phyloP scores from a whole-genome alignment of 2,329 filamentous ascomycete species.

The Sclerotiophoma versabilis region DNA sequence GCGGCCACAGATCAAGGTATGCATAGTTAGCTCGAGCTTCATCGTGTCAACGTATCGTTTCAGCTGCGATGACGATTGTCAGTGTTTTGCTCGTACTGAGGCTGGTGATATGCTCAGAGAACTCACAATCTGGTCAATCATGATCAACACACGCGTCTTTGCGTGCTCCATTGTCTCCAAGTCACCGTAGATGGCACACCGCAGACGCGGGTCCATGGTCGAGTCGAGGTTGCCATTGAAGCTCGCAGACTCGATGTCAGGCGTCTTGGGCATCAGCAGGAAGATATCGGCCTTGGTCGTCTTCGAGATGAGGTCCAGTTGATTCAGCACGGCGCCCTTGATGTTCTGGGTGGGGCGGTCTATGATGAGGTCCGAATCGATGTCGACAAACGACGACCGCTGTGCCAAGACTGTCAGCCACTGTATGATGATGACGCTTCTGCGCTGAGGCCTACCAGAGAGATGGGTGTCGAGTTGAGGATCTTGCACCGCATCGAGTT shows the following conservation, averaged over 20 bases:
- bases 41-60: conserved; percentile 78
- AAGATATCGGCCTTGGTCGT: conserved; percentile 98
- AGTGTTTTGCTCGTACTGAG: conserved; percentile 38
- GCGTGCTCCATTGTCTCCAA: conserved; percentile 95
- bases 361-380: conserved; percentile 89
- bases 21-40: conserved; percentile 83
- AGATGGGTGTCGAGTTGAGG: conserved; percentile 88
- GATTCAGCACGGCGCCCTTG: conserved; percentile 77
- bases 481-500: conserved; percentile 90
- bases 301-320: conserved; percentile 83
- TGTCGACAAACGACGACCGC: conserved; percentile 92
- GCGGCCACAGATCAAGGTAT: conserved; percentile 90
- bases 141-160: conserved; percentile 93
- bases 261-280: conserved; percentile 86
- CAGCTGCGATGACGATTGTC: conserved; percentile 60
- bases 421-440: conserved; percentile 23
- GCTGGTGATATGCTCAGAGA: conserved; percentile 25
- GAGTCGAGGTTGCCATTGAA: conserved; percentile 77
- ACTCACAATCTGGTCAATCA: conserved; percentile 91
- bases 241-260: conserved; percentile 78
- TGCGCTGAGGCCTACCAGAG: conserved; percentile 71
- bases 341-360: conserved; percentile 73
- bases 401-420: conserved; percentile 53
- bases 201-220: conserved; percentile 84
- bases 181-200: conserved; percentile 93